Percentiles rank a stretch among this genome's conserved stretches.
Evolutionary conservation across 2,329 filamentous ascomycete species (phyloP).

Genomic region (Monascus ruber): DNA sequence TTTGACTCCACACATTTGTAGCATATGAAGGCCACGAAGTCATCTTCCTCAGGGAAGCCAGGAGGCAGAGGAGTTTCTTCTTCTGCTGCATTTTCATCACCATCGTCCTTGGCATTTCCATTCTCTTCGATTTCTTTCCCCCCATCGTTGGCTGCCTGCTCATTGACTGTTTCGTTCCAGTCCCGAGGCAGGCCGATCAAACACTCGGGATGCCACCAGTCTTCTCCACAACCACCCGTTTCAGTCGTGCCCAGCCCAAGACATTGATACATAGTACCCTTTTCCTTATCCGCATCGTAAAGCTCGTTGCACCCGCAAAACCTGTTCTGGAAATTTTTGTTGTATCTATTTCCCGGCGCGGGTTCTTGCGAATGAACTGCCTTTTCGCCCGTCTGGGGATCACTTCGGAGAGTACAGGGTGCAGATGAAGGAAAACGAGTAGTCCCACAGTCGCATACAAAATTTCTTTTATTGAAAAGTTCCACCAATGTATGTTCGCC

Average conservation of each 20-base stretch:
- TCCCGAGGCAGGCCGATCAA: constrained; percentile 67
- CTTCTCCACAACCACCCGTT: constrained; percentile 83
- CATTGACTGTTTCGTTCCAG: constrained; percentile 38
- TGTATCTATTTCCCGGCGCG: constrained; percentile 71
- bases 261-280: constrained; percentile 97
- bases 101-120: constrained; percentile 8
- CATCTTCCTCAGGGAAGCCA: constrained; percentile 79
- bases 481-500: constrained; percentile 92
- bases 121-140: constrained; percentile 19
- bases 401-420: constrained; percentile 64
- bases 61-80: constrained; percentile 59
- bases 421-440: constrained; percentile 59
- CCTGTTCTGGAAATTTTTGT: constrained; percentile 85
- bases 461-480: constrained; percentile 89
- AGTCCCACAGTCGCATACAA: constrained; percentile 92
- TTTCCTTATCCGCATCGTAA: constrained; percentile 80
- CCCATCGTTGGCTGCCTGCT: constrained; percentile 6
- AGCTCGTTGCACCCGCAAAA: constrained; percentile 86
- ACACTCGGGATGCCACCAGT: constrained; percentile 96
- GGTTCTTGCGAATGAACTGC: constrained; percentile 65
- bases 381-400: constrained; percentile 61
- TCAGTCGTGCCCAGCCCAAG: constrained; percentile 69
- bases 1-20: constrained; percentile 84
- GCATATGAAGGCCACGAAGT: constrained; percentile 83
- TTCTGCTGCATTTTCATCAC: constrained; percentile 28